A percentile compares a stretch with the other conserved stretches of the same genome.
These are phyloP conservation scores for Talaromyces piceae DNA, from an alignment of 2,329 filamentous ascomycete genomes.

Conservation along the genomic window DNA sequence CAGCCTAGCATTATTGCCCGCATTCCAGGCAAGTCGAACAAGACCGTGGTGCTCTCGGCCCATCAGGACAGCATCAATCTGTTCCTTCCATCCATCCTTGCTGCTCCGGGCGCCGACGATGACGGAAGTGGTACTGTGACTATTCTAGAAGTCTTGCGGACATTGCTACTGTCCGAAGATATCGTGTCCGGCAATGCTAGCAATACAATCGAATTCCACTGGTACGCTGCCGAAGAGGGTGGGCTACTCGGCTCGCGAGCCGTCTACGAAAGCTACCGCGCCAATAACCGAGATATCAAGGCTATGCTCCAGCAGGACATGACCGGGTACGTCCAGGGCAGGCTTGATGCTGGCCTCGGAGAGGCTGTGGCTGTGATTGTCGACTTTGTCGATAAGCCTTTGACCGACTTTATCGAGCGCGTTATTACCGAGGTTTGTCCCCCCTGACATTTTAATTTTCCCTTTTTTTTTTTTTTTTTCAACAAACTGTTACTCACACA, in stretches of 20 bases:
- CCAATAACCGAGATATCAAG: constrained; percentile 66
- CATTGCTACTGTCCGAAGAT: constrained; percentile 65
- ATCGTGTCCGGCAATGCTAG: constrained; percentile 62
- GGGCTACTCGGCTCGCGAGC: constrained; percentile 82
- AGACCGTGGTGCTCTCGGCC: constrained; percentile 80
- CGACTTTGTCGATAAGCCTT: constrained; percentile 73
- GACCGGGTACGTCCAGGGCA: constrained; percentile 82
- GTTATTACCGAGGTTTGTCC: constrained; percentile 60
- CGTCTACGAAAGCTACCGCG: constrained; percentile 76
- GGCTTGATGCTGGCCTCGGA: constrained; percentile 69
- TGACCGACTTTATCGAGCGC: constrained; percentile 87
- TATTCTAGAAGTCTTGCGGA: constrained; percentile 82
- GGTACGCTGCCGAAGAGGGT: constrained; percentile 87
- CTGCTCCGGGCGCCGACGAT: constrained; percentile 89
- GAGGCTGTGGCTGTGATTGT: constrained; percentile 90
- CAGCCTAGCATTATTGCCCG: constrained; percentile 88
- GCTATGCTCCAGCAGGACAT: constrained; percentile 99
- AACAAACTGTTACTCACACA: constrained; percentile 9
- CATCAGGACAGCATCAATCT: constrained; percentile 96
- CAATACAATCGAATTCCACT: constrained; percentile 94
- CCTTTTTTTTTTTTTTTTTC: not conserved
- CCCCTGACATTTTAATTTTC: not conserved
- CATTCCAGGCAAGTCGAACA: constrained; percentile 76
- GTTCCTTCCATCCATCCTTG: constrained; percentile 73
- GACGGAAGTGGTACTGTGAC: constrained; percentile 91